phyloP scores from a whole-genome alignment of 257 asterid genomes.

The Solanum ahanhuiri region DNA sequence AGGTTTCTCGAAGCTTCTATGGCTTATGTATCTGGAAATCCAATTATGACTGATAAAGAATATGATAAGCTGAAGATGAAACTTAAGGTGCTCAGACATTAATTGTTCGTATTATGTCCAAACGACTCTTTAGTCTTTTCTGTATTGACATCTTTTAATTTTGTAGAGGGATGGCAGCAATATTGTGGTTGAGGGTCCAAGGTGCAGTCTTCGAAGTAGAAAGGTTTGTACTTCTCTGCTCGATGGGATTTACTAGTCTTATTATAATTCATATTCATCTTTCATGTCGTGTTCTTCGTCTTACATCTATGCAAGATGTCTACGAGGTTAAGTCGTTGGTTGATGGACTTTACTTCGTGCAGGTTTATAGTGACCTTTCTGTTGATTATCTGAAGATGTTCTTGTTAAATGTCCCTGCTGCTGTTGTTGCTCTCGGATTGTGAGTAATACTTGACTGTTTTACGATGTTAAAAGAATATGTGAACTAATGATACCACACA shows the following conservation, averaged over 20 bases:
- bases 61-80: constrained; percentile 65
- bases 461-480: not conserved
- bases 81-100: constrained; percentile 56
- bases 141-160: constrained; percentile 8
- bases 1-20: constrained; percentile 95
- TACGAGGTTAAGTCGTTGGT: not conserved
- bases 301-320: not conserved
- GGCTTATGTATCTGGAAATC: constrained; percentile 89
- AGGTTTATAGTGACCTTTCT: constrained; percentile 93
- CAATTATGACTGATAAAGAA: constrained; percentile 66
- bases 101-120: not conserved
- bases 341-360: constrained; percentile 9
- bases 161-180: constrained; percentile 75
- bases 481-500: not conserved
- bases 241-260: not conserved
- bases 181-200: constrained; percentile 94
- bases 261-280: not conserved
- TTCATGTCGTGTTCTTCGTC: not conserved
- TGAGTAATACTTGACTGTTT: constrained; percentile 27
- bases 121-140: not conserved
- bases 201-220: constrained; percentile 95
- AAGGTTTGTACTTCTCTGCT: constrained; percentile 39
- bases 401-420: constrained; percentile 82
- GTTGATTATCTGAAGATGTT: constrained; percentile 95
- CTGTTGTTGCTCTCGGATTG: constrained; percentile 88